phyloP scores from a whole-genome alignment of 345 rosid species.

The Draba incana region DNA sequence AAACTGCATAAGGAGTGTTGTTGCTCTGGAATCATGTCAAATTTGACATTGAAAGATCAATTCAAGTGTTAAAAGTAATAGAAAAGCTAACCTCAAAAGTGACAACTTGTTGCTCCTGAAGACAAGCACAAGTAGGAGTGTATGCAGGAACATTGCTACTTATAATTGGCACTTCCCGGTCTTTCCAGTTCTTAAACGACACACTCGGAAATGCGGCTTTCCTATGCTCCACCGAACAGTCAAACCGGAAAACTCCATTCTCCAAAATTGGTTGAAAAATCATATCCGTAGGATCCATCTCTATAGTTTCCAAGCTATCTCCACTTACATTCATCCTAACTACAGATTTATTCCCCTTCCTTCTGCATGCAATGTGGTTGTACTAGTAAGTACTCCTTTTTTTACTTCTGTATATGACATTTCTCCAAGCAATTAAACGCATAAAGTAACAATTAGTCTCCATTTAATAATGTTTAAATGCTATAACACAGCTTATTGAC shows the following conservation, averaged over 20 bases:
- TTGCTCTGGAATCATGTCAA: neutral
- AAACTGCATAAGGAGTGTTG: constrained; percentile 52
- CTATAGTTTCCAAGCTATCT: constrained; percentile 41
- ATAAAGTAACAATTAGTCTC: constrained; percentile 25
- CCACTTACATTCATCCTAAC: constrained; percentile 50
- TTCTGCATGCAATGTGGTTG: constrained; percentile 51
- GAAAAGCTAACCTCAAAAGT: constrained; percentile 58
- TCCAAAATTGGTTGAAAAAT: constrained; percentile 73
- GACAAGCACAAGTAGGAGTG: constrained; percentile 52
- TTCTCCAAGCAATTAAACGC: constrained; percentile 25
- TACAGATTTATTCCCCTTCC: constrained; percentile 24
- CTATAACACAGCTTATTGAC: neutral
- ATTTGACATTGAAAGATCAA: neutral
- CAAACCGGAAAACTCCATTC: constrained; percentile 77
- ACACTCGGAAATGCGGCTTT: constrained; percentile 68
- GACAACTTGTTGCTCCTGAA: constrained; percentile 64
- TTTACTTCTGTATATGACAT: constrained; percentile 28
- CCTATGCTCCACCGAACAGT: constrained; percentile 60
- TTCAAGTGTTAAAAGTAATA: neutral
- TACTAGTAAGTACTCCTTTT: constrained; percentile 20
- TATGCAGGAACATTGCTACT: constrained; percentile 52
- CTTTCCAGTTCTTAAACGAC: constrained; percentile 59
- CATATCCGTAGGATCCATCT: constrained; percentile 52
- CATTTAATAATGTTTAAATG: neutral
- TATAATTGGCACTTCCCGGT: constrained; percentile 56